Conservation (phyloP, 1,139 yeast genomes). For the Suhomyces panamericanus region DNA sequence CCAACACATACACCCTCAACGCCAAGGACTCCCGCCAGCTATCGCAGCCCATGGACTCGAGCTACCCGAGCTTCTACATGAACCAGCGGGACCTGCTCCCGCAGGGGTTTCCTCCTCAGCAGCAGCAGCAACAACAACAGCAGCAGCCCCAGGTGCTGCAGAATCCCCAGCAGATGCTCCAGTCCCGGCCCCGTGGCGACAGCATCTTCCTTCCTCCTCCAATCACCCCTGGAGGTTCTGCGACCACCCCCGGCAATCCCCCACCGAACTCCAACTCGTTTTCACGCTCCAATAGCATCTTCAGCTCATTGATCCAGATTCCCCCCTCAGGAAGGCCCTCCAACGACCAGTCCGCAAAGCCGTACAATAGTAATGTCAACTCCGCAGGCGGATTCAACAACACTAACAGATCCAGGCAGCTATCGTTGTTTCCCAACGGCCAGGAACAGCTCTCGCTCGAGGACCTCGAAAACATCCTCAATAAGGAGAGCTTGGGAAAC, state of each 20-base stretch:
- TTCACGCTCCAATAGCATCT: constrained; percentile 44
- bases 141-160: constrained; percentile 1
- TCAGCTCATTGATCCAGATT: constrained; percentile 42
- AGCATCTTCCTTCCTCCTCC: constrained; percentile 30
- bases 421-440: constrained; percentile 16
- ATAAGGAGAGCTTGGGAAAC: constrained; percentile 44
- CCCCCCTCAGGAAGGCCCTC: constrained; percentile 41
- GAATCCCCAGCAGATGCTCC: constrained; percentile 11
- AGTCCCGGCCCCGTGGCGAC: constrained; percentile 23
- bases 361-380: constrained; percentile 10
- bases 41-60: constrained; percentile 12
- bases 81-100: constrained; percentile 15
- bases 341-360: constrained; percentile 24
- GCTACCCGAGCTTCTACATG: constrained; percentile 20
- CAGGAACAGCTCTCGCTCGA: constrained; percentile 31
- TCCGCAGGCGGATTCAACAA: constrained; percentile 21
- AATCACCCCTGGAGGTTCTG: constrained; percentile 10
- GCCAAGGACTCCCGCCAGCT: constrained; percentile 8
- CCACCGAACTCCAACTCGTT: constrained; percentile 12
- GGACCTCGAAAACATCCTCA: constrained; percentile 46
- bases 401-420: constrained; percentile 15
- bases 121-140: constrained; percentile 5
- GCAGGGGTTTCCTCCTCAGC: constrained; percentile 1
- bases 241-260: not conserved
- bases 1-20: constrained; percentile 12